Percentiles rank a stretch among this genome's conserved stretches.
Conservation (phyloP, 164 flowering plant genomes). For the Aristolochia fimbriata region DNA sequence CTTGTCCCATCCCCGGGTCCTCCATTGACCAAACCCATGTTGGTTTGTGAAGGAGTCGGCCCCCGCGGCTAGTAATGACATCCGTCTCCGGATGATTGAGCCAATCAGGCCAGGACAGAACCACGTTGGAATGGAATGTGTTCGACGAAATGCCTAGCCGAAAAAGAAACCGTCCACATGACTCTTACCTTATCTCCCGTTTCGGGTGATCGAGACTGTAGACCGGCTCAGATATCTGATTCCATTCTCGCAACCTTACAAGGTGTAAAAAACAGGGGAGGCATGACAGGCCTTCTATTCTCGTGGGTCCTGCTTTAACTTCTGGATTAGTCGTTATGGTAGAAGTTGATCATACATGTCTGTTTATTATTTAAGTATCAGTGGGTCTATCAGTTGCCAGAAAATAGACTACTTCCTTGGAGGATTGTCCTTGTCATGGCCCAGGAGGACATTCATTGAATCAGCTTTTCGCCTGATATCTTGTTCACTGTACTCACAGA, state of each 20-base stretch:
- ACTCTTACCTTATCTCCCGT: not conserved
- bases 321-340: not conserved
- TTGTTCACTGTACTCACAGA: too few relatives aligned
- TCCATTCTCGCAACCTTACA: conserved; percentile 5
- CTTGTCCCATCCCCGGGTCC: not conserved
- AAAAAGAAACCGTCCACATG: conserved; percentile 1
- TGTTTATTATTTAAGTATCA: not conserved
- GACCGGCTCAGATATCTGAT: conserved; percentile 1
- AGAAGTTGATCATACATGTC: conserved; percentile 1
- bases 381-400: too few relatives aligned
- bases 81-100: too few relatives aligned
- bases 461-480: too few relatives aligned
- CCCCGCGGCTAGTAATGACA: not conserved
- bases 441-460: too few relatives aligned
- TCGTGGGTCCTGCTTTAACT: not conserved
- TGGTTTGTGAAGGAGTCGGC: not conserved
- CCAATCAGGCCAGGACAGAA: too few relatives aligned
- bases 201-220: not conserved
- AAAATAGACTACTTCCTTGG: too few relatives aligned
- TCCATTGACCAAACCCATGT: conserved; percentile 5
- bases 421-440: too few relatives aligned
- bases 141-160: not conserved
- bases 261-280: conserved; percentile 1
- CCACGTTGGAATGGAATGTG: not conserved
- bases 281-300: too few relatives aligned